A percentile compares a stretch with the other conserved stretches of the same genome.
phyloP scores from a whole-genome alignment of 176 grass and related monocot genomes.

The Carex parvula region DNA sequence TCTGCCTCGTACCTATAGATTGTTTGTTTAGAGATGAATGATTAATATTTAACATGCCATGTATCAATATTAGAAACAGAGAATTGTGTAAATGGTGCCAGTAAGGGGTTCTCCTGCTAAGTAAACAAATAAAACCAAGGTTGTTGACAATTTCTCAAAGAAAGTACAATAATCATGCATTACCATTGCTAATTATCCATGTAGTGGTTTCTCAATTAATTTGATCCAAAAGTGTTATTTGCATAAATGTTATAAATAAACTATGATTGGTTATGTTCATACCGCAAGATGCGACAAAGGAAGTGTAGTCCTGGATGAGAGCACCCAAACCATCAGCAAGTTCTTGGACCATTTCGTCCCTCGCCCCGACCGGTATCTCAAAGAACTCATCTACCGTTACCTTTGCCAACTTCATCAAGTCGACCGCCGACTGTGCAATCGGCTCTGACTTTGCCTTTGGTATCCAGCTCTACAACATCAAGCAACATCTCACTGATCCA shows the following conservation, averaged over 20 bases:
- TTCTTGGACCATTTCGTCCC: conserved; percentile 70
- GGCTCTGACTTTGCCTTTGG: conserved; percentile 76
- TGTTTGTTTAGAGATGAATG: neutral
- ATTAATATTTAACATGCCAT: neutral
- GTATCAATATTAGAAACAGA: neutral
- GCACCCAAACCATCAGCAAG: conserved; percentile 64
- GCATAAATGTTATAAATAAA: neutral
- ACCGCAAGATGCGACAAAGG: conserved; percentile 89
- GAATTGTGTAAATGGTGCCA: neutral
- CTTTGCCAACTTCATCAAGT: conserved; percentile 69
- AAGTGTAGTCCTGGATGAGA: conserved; percentile 64
- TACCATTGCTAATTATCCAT: neutral
- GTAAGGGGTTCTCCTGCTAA: neutral
- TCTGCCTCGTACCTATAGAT: conserved; percentile 57
- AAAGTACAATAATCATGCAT: neutral
- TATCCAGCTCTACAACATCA: conserved; percentile 68
- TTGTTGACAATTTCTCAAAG: neutral
- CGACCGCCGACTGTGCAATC: conserved; percentile 57
- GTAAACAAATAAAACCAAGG: neutral
- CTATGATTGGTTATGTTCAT: conserved; percentile 15
- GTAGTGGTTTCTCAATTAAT: neutral
- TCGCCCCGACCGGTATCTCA: conserved; percentile 62
- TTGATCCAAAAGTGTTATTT: neutral
- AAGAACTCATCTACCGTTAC: conserved; percentile 73
- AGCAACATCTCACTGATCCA: neutral